Evolutionary conservation across 2,329 filamentous ascomycete genomes (phyloP).

Genomic region (Acephala macrosclerotiorum): DNA sequence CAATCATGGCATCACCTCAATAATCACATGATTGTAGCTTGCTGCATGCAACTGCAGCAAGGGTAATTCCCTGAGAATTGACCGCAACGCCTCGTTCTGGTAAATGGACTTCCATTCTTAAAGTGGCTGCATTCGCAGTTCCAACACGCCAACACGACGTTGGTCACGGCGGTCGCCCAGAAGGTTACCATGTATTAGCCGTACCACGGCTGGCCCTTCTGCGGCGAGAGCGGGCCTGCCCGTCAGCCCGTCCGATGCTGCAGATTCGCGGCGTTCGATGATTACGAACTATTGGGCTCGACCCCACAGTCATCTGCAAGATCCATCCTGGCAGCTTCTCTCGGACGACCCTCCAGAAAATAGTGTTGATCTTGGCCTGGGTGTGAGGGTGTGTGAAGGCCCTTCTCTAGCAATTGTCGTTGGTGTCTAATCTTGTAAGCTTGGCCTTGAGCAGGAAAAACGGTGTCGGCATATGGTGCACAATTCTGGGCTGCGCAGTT

Average conservation of each 20-base stretch:
- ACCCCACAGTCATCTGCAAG: neutral
- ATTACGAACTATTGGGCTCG: constrained; percentile 6
- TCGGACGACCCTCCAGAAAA: neutral
- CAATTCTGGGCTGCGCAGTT: neutral
- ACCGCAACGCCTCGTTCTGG: neutral
- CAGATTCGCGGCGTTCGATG: constrained; percentile 7
- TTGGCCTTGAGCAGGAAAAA: neutral
- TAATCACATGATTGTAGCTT: constrained; percentile 8
- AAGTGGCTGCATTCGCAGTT: neutral
- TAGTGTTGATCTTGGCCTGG: neutral
- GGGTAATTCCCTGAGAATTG: neutral
- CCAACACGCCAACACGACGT: constrained; percentile 4
- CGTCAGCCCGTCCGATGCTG: constrained; percentile 15
- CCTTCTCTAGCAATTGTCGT: neutral
- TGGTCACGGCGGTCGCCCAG: neutral
- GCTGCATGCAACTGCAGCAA: constrained; percentile 11
- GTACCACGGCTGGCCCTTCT: constrained; percentile 4
- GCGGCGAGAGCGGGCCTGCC: constrained; percentile 21
- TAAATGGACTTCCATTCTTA: neutral
- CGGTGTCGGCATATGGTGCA: neutral
- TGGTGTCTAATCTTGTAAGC: neutral
- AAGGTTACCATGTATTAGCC: neutral
- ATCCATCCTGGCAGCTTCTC: neutral
- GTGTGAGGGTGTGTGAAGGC: neutral
- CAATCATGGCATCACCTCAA: constrained; percentile 5